Percentiles rank a stretch among this genome's conserved stretches.
phyloP scores from a whole-genome alignment of 768 basidiomycete species.

The Lactarius akahatsu region DNA sequence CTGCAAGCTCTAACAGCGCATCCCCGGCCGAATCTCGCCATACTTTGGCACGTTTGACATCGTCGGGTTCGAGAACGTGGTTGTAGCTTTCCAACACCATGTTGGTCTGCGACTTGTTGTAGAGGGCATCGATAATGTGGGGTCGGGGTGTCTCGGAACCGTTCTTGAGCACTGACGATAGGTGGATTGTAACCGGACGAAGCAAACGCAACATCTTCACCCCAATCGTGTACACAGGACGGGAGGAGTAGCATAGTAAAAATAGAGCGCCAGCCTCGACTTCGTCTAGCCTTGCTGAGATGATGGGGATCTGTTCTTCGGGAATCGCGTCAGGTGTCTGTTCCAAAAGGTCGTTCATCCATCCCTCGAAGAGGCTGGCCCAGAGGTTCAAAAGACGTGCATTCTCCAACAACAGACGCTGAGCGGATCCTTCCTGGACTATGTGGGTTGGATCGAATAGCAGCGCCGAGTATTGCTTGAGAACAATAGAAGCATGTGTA shows the following conservation, averaged over 20 bases:
- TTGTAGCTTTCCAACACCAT: constrained; percentile 60
- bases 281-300: constrained; percentile 52
- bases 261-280: constrained; percentile 75
- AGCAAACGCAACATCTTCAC: constrained; percentile 63
- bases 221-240: constrained; percentile 55
- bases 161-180: constrained; percentile 37
- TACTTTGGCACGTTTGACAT: constrained; percentile 60
- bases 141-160: constrained; percentile 34
- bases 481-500: constrained; percentile 52
- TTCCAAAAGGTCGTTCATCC: constrained; percentile 53
- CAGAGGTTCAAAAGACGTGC: constrained; percentile 68
- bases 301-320: constrained; percentile 43
- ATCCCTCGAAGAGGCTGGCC: constrained; percentile 66
- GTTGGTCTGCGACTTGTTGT: constrained; percentile 47
- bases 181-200: constrained; percentile 46
- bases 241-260: constrained; percentile 58
- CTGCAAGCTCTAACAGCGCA: constrained; percentile 64
- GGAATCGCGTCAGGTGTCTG: constrained; percentile 41
- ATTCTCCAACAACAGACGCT: constrained; percentile 66
- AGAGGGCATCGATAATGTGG: constrained; percentile 53
- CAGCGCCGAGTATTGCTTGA: constrained; percentile 65
- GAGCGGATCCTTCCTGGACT: constrained; percentile 59
- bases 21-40: constrained; percentile 63
- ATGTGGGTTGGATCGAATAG: constrained; percentile 70
- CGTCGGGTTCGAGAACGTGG: constrained; percentile 61